Conservation (phyloP, 257 asterid genomes). For the Knoxia roxburghii region DNA sequence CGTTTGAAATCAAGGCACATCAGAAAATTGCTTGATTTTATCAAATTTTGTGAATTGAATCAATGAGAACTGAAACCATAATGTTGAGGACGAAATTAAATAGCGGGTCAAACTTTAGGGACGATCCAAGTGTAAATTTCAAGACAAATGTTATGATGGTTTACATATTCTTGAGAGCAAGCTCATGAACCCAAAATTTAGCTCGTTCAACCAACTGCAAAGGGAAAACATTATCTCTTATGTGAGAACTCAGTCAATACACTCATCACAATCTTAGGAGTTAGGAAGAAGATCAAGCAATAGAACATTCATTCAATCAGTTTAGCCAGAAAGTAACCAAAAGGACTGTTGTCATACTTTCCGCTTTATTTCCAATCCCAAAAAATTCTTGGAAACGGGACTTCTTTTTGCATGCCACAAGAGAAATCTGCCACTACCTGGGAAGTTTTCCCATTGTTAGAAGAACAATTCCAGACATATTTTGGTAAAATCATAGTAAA, state of each 20-base stretch:
- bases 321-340: constrained; percentile 10
- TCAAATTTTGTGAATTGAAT: too few species aligned
- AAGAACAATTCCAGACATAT: not conserved
- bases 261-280: constrained; percentile 18
- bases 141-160: constrained; percentile 27
- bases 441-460: constrained; percentile 3
- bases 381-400: constrained; percentile 49
- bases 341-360: constrained; percentile 42
- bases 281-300: constrained; percentile 11
- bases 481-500: not conserved
- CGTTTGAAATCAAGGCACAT: too few species aligned
- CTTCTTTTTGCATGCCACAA: constrained; percentile 67
- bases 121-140: too few species aligned
- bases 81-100: too few species aligned
- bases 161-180: constrained; percentile 72
- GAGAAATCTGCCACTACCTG: constrained; percentile 97
- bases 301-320: constrained; percentile 6
- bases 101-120: too few species aligned
- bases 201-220: constrained; percentile 85
- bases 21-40: too few species aligned
- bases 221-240: constrained; percentile 17
- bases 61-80: too few species aligned
- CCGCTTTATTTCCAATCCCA: constrained; percentile 89
- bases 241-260: constrained; percentile 15
- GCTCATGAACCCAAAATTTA: constrained; percentile 63